These are phyloP conservation scores for Caryopteris hybrid DNA, from an alignment of 305 asterid genomes.

Conservation along the genomic window DNA sequence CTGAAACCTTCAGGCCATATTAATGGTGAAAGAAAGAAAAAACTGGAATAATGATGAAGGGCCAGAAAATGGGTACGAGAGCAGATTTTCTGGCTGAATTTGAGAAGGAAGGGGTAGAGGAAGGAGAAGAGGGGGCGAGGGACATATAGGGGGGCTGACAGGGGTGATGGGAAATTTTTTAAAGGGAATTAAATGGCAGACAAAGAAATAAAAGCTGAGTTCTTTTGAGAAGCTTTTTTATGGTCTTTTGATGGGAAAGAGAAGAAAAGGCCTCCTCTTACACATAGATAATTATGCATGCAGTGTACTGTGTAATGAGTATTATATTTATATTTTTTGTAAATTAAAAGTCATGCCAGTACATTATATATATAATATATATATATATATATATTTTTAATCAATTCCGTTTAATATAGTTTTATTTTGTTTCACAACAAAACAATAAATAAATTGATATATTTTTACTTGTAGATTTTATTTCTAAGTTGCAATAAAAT, in stretches of 20 bases:
- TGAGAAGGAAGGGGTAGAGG: background rate
- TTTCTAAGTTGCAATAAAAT: too few relatives aligned
- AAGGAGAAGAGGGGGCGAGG: too few relatives aligned
- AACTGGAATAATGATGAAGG: too few relatives aligned
- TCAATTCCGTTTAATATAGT: too few relatives aligned
- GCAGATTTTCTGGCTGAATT: background rate
- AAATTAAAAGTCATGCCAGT: too few relatives aligned
- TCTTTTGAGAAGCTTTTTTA: slow-evolving; percentile 43
- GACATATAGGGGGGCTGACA: slow-evolving; percentile 21
- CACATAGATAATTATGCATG: slow-evolving; percentile 31
- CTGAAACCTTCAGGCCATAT: background rate
- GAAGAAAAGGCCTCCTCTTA: slow-evolving; percentile 24
- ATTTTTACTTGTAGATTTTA: too few relatives aligned
- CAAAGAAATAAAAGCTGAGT: slow-evolving; percentile 66
- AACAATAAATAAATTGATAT: too few relatives aligned
- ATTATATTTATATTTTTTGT: too few relatives aligned
- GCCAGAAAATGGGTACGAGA: too few relatives aligned
- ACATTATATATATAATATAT: too few relatives aligned
- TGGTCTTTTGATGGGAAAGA: slow-evolving; percentile 51
- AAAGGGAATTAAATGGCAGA: slow-evolving; percentile 71
- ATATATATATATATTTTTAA: too few relatives aligned
- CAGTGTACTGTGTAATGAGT: slow-evolving; percentile 14
- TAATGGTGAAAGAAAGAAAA: background rate
- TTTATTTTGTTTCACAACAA: too few relatives aligned
- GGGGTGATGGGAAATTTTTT: slow-evolving; percentile 47